Evolutionary conservation across 2,329 filamentous ascomycete species (phyloP), one percentile per base, ranked within the genome.

Genomic region (Colletotrichum musae): DNA sequence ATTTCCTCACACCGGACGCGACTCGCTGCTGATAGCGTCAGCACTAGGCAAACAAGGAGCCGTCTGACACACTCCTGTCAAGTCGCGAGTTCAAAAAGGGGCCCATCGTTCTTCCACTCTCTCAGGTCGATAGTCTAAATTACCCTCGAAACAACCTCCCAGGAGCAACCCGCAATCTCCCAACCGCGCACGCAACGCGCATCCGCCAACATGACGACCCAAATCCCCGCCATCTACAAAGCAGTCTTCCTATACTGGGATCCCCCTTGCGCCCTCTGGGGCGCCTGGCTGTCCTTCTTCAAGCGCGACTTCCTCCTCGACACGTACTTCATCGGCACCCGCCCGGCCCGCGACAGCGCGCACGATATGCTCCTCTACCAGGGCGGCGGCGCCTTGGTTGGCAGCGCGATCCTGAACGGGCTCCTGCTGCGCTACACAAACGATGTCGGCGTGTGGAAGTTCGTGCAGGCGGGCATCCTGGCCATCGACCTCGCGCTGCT

Each of bases 221-320:
- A 36, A 1, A 63, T 64, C 32, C 43, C 60, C 13, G 7, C 45
- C 24, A 39, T 68, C 32, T 74, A 75, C 68, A 57, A 57, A 50
- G 65, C 71, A 67, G 72, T 74, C 62, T 75, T 76, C 64, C 65
- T 65, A 7, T 72, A 74, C 26, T 45, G 72, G 48, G 73, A 75
- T 50, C 74, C 73, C 1, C 58, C 73, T 15, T 54, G 72, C 16
- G 71, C 73, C 10, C 52, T 74, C 21, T 74, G 66, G 56, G 74
- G 73, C 39, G 74, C 66, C 36, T 73, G 72, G 24, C 64, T 75
- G 65, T 72, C 71, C 53, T 70, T 62, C 51, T 63, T 68, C 60
- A 69, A 66, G 4, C 70, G 68, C 15, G 65, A 65, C 24, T 61
- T 32, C n/a, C 60, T 64, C 7, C 60, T 73, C 28, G 36, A 58